Evolutionary conservation across 176 grass and related monocot species (phyloP), one percentile per base, ranked within the genome.

Genomic region (Thinopyrum elongatum): DNA sequence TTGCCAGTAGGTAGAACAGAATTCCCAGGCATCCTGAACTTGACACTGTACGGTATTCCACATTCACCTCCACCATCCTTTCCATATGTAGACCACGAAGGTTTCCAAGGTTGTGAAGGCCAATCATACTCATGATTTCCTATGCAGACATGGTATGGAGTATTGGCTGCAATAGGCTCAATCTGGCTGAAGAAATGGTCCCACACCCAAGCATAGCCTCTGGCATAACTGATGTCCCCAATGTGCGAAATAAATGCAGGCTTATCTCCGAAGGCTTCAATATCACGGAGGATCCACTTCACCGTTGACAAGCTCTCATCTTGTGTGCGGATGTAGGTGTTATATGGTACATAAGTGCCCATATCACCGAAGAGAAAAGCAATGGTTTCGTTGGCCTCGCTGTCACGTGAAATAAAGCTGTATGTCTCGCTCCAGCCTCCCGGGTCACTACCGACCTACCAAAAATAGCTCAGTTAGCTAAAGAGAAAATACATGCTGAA

Each of bases 81-180:
- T 47, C 87, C 87, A 91, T 95, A 96, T 8, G 80, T 88, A 71
- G 92, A 22, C 97, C 97, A 98, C 10, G 21, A 86, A 41, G 97
- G 97, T 83, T 77, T 92, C 97, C 97, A 96, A 83, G 97, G 97
- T 82, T 99, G 97, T 27, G 35, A 89, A 64, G 84, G 97, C 97
- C 97, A 98, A 58, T 98, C 97, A 86, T 98, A 98, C 65, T 98
- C 97, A 49, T 98, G 97, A 70, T 96, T 98, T 70, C 97, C 94
- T 63, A 95, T 98, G 88, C 97, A 98, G 17, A 98, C 94, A 91
- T 98, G 97, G 84, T 95, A 98, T 8, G 97, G 93, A 25, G 90
- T 87, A 67, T 71, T 87, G 76, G 93, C 62, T 17, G 94, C 93
- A 84, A 98, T 88, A 41, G 97, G 94, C 78, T 98, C 97, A 28